Conservation (phyloP, 2,329 filamentous ascomycete species). For the Thielaviopsis ethacetica region DNA sequence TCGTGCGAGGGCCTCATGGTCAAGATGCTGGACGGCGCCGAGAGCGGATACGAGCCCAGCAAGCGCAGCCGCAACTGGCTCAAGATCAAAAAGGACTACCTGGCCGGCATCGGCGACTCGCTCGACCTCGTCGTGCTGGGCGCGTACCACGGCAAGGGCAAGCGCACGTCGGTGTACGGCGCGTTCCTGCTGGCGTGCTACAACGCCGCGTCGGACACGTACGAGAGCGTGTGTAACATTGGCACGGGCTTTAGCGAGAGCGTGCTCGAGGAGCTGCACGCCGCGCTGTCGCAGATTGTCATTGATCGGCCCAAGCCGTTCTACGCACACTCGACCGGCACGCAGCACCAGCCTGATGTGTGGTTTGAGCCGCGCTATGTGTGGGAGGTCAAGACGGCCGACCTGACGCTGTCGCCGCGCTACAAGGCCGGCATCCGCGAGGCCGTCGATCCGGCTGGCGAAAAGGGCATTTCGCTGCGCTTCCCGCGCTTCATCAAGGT, state of each 20-base stretch:
- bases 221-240: slow-evolving; percentile 96
- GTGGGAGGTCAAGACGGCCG: slow-evolving; percentile 96
- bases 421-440: slow-evolving; percentile 85
- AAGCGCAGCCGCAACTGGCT: slow-evolving; percentile 97
- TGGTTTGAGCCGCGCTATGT: slow-evolving; percentile 94
- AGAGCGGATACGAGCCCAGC: slow-evolving; percentile 90
- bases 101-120: slow-evolving; percentile 82
- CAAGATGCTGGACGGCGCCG: slow-evolving; percentile 90
- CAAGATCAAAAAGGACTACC: slow-evolving; percentile 98
- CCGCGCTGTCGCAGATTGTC: slow-evolving; percentile 54
- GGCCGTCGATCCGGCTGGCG: slow-evolving; percentile 53
- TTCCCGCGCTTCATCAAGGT: slow-evolving; percentile 89
- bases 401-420: slow-evolving; percentile 78
- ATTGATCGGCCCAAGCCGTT: slow-evolving; percentile 92
- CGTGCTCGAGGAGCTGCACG: slow-evolving; percentile 76
- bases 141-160: slow-evolving; percentile 86
- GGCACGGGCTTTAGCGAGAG: slow-evolving; percentile 93
- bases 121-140: slow-evolving; percentile 92
- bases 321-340: slow-evolving; percentile 68
- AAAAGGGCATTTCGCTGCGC: slow-evolving; percentile 69
- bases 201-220: slow-evolving; percentile 62
- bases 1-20: slow-evolving; percentile 98
- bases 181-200: slow-evolving; percentile 93
- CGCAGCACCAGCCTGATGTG: slow-evolving; percentile 90
- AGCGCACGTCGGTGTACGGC: slow-evolving; percentile 88